Percentiles rank a stretch among this genome's conserved stretches.
Conservation (phyloP, 495 filamentous ascomycete genomes). For the Lepidopterella palustris region DNA sequence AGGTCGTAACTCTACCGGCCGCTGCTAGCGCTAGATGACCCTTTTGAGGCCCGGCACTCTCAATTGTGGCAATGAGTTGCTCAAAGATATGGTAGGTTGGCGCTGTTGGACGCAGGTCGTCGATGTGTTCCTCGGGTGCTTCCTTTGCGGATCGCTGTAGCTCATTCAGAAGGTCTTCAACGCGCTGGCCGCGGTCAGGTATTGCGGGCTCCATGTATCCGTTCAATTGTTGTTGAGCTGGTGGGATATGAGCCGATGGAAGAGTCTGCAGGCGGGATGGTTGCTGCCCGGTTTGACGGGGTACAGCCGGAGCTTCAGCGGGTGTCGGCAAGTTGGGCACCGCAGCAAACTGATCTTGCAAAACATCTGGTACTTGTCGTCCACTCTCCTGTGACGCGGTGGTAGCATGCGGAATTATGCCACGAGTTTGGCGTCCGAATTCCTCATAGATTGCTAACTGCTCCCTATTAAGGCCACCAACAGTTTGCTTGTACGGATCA, state of each 20-base stretch:
- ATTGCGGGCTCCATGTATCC: slow-evolving; percentile 53
- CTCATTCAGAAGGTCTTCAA: slow-evolving; percentile 64
- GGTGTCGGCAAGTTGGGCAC: slow-evolving; percentile 73
- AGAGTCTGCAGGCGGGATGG: slow-evolving; percentile 33
- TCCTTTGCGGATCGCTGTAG: slow-evolving; percentile 58
- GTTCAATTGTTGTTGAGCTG: slow-evolving; percentile 52
- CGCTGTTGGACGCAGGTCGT: slow-evolving; percentile 47
- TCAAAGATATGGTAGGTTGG: slow-evolving; percentile 38
- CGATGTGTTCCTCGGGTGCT: slow-evolving; percentile 62
- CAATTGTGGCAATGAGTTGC: slow-evolving; percentile 46
- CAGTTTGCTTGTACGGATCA: slow-evolving; percentile 75
- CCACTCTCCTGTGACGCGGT: slow-evolving; percentile 52
- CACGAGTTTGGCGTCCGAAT: slow-evolving; percentile 76
- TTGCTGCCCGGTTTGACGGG: slow-evolving; percentile 54
- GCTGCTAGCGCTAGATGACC: slow-evolving; percentile 63
- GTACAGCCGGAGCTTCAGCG: slow-evolving; percentile 69
- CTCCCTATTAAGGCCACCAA: slow-evolving; percentile 76
- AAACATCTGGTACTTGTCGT: slow-evolving; percentile 61
- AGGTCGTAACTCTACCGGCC: slow-evolving; percentile 62
- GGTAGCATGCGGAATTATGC: slow-evolving; percentile 49
- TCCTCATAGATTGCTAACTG: slow-evolving; percentile 95
- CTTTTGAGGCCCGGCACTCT: slow-evolving; percentile 42
- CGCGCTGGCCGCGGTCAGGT: slow-evolving; percentile 52
- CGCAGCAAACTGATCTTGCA: slow-evolving; percentile 75
- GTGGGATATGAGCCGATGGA: slow-evolving; percentile 31